Percentiles rank a stretch among this genome's conserved stretches.
Evolutionary conservation across 1,284 basidiomycete species (phyloP).

Genomic region (Papiliotrema fonsecae): DNA sequence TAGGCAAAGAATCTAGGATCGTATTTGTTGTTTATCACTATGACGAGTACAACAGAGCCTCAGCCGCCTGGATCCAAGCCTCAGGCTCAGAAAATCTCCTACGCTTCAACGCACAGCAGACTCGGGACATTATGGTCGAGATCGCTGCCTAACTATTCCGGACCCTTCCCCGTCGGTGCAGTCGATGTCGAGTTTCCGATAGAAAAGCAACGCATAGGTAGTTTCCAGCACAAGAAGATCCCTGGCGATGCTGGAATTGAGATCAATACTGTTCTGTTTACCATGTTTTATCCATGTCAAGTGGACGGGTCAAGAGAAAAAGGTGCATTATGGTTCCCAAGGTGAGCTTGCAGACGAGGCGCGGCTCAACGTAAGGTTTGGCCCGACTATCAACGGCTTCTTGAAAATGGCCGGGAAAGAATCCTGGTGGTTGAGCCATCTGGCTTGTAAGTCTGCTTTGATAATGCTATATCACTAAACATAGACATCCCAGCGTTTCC

Average conservation of each 20-base stretch:
- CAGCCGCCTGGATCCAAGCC: slow-evolving; percentile 11
- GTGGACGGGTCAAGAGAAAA: slow-evolving; percentile 5
- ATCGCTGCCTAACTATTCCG: slow-evolving; percentile 11
- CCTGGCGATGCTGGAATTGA: slow-evolving; percentile 18
- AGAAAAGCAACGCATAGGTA: slow-evolving; percentile 9
- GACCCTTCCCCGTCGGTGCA: slow-evolving; percentile 10
- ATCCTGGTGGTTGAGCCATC: slow-evolving; percentile 34
- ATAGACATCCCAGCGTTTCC: slow-evolving; percentile 36
- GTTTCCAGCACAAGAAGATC: slow-evolving; percentile 8
- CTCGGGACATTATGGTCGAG: slow-evolving; percentile 12
- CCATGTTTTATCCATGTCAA: slow-evolving; percentile 49
- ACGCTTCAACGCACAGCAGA: slow-evolving; percentile 8
- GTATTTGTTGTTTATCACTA: background rate
- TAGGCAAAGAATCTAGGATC: too few species aligned
- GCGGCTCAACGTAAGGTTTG: slow-evolving; percentile 22
- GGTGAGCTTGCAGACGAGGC: slow-evolving; percentile 3
- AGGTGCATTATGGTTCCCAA: slow-evolving; percentile 25
- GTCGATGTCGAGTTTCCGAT: slow-evolving; percentile 15
- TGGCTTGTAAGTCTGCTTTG: slow-evolving; percentile 21
- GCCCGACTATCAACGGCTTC: slow-evolving; percentile 46
- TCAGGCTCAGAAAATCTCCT: slow-evolving; percentile 13
- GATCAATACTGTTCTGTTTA: slow-evolving; percentile 47
- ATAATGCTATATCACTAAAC: background rate
- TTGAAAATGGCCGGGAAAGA: slow-evolving; percentile 46
- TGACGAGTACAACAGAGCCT: slow-evolving; percentile 3